Base-by-base conservation (phyloP, 768 basidiomycete genomes). In the Mycena kentingensis region DNA sequence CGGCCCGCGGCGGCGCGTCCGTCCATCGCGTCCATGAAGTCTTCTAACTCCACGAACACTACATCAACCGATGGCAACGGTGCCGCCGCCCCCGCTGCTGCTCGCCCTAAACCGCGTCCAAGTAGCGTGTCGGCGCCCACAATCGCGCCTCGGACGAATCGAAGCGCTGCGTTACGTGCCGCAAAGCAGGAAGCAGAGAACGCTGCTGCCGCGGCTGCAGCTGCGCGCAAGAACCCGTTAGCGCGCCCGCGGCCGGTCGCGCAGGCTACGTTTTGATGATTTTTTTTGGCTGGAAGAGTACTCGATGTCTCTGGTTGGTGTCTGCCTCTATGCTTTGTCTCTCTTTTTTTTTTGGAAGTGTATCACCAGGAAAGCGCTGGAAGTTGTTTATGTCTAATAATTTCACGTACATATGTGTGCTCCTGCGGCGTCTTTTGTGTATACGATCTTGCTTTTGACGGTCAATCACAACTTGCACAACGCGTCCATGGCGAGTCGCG, bases 71-170 rank as follows among this genome's bases (percentile, higher is more conserved):
- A 61, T 44, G 63, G 60, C 19, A 55, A 57, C 31, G 28, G 55
- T n/a, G 35, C 60, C 21, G 37, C 63, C 19, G 41, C 61, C 21
- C 53, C 56, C 13, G 60, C 54, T 4, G 60, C 62, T 13, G 55
- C 54, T 7, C 76, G 72, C 43, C 70, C 73, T 2, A 71, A 73
- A 39, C 78, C 80, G 4, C 83, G 85, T 18, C 82, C 78, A 3
- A 81, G 80, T 63, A 85, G 84, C 60, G 64, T 81, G 37, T 72
- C 71, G 45, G 74, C 77, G 1, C 88, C 90, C 2, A 73, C 77
- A 4, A 88, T 91, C 53, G 67, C 68, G 8, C 91, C 90, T 7
- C 76, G 87, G 48, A 80, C 75, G 55, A 93, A 93, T 68, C 83
- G 78, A 66, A 90, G 85, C 60, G 89, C 91, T 2, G 70, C 81